These are phyloP conservation scores for Trapa bicornis DNA, from an alignment of 345 rosid species.

Conservation along the genomic window DNA sequence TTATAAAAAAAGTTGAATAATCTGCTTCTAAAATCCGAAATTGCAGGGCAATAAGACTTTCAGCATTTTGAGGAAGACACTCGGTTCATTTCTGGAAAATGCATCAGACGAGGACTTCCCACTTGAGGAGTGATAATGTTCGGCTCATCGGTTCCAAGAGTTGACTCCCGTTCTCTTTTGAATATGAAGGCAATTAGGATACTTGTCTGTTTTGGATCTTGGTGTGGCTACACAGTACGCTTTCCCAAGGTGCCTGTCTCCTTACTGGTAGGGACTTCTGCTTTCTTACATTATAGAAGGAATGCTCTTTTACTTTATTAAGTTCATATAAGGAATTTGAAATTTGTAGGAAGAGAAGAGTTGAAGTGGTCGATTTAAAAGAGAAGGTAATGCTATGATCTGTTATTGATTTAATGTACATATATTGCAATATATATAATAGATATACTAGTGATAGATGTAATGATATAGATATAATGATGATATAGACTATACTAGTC, in stretches of 20 bases:
- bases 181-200: background rate
- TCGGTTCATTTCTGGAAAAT: conserved; percentile 49
- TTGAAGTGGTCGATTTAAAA: background rate
- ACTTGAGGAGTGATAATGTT: conserved; percentile 34
- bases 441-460: no score
- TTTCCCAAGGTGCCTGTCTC: background rate
- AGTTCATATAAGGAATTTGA: background rate
- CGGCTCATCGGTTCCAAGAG: background rate
- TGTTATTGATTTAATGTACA: no score
- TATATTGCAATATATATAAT: no score
- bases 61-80: conserved; percentile 66
- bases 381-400: no score
- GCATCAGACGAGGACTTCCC: conserved; percentile 66
- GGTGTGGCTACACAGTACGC: background rate
- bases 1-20: background rate
- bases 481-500: no score
- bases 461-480: no score
- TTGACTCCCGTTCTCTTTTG: background rate
- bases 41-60: conserved; percentile 63
- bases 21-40: background rate
- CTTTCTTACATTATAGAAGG: background rate
- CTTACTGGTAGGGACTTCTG: background rate
- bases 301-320: background rate
- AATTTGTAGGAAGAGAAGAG: background rate
- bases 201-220: background rate